These are phyloP conservation scores for Trichophyton rubrum DNA, from an alignment of 2,329 filamentous ascomycete genomes.

Conservation along the genomic window DNA sequence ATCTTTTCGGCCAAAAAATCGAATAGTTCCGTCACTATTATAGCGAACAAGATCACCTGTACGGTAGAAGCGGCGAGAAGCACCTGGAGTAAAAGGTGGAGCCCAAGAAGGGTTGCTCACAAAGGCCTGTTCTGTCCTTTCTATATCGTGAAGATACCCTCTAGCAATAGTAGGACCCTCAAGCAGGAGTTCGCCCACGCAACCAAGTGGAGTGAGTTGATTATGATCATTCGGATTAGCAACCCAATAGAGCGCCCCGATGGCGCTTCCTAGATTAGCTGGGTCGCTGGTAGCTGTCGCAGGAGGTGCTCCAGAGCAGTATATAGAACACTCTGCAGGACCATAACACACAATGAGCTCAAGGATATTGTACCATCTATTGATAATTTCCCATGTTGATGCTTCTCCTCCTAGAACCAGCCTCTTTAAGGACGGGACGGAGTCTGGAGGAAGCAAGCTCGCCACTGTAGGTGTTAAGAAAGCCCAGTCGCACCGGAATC, in stretches of 20 bases:
- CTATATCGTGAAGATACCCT: conserved; percentile 30
- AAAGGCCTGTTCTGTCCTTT: conserved; percentile 19
- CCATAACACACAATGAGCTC: conserved; percentile 21
- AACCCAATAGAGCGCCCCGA: conserved; percentile 21
- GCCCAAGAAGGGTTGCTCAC: neutral
- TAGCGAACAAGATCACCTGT: neutral
- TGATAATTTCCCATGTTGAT: conserved; percentile 18
- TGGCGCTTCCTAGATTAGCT: conserved; percentile 9
- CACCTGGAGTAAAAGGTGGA: neutral
- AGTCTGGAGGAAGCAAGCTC: conserved; percentile 21
- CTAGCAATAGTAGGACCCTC: conserved; percentile 27
- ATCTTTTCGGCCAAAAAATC: neutral
- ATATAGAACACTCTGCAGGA: conserved; percentile 1
- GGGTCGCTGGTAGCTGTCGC: neutral
- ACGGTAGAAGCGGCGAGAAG: neutral
- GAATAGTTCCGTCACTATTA: neutral
- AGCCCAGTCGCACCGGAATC: conserved; percentile 37
- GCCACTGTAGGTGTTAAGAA: conserved; percentile 47
- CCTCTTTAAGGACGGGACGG: conserved; percentile 25
- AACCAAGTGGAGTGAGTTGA: conserved; percentile 26
- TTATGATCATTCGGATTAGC: conserved; percentile 24
- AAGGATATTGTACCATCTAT: conserved; percentile 25
- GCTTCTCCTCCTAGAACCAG: conserved; percentile 27
- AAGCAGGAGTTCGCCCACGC: conserved; percentile 26
- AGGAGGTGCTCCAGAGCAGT: conserved; percentile 11